A percentile compares a stretch with the other conserved stretches of the same genome.
phyloP scores from a whole-genome alignment of 306 rosid species.

The Prunus mongolica region DNA sequence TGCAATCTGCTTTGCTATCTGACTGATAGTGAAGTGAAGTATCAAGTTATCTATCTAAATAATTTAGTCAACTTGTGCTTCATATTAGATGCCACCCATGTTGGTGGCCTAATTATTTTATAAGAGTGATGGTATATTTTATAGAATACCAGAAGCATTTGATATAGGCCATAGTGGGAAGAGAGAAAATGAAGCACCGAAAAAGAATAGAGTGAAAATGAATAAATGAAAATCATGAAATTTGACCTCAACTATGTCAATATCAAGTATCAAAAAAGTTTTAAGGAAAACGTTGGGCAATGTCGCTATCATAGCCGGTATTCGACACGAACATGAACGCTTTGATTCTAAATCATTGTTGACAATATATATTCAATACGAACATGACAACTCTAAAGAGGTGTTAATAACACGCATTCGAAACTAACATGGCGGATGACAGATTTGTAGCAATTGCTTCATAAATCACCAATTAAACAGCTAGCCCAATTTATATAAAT shows the following conservation, averaged over 20 bases:
- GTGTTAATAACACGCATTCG: not conserved
- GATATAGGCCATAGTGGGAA: not conserved
- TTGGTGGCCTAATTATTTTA: slow-evolving; percentile 1
- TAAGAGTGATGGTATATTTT: not conserved
- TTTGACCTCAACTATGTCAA: not conserved
- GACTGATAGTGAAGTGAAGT: not conserved
- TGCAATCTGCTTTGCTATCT: not conserved
- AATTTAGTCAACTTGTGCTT: not conserved
- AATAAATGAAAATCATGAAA: not conserved
- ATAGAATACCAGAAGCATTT: not conserved
- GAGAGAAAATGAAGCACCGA: not conserved
- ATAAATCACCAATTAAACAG: not conserved
- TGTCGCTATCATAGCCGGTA: not conserved
- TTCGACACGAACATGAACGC: not conserved
- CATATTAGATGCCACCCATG: not conserved
- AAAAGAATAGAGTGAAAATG: not conserved
- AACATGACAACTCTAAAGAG: not conserved
- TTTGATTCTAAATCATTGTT: too few relatives aligned
- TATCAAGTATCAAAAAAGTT: not conserved
- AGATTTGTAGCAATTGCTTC: not conserved
- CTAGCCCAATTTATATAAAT: not conserved
- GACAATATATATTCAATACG: too few relatives aligned
- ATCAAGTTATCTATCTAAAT: not conserved
- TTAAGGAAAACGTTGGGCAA: too few relatives aligned
- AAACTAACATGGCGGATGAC: not conserved